These are phyloP conservation scores for Ilex paraguariensis DNA, from an alignment of 305 asterid genomes.

Conservation along the genomic window DNA sequence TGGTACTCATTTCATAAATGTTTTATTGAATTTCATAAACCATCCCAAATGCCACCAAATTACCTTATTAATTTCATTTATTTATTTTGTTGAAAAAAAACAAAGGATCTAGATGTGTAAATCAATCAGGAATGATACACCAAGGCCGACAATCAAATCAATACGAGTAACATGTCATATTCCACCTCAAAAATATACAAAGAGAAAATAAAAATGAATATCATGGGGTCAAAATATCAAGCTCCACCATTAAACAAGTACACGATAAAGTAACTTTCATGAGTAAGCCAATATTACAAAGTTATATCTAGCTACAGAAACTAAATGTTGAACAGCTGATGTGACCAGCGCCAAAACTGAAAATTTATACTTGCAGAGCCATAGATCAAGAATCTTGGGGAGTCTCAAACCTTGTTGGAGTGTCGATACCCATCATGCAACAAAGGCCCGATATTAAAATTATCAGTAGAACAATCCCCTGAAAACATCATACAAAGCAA, in stretches of 20 bases:
- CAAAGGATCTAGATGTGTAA: no score
- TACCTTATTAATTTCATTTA: no score
- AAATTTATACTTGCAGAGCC: conserved; percentile 11
- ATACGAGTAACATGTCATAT: no score
- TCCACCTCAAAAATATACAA: no score
- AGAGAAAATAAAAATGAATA: no score
- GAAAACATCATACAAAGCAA: conserved; percentile 17
- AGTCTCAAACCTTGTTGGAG: conserved; percentile 90
- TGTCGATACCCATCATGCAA: conserved; percentile 97
- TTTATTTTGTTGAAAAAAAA: no score
- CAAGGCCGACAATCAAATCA: no score
- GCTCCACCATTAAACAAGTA: conserved; percentile 13
- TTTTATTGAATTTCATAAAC: no score
- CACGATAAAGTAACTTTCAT: conserved; percentile 20
- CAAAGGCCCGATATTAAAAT: conserved; percentile 92
- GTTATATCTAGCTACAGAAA: conserved; percentile 23
- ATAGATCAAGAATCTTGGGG: conserved; percentile 70
- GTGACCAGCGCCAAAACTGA: conserved; percentile 14
- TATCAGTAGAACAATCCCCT: conserved; percentile 83
- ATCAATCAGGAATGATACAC: no score
- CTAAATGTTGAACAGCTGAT: conserved; percentile 8
- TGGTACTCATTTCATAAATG: no score
- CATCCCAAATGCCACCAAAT: no score
- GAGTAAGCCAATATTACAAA: conserved; percentile 25
- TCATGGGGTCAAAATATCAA: not conserved